phyloP scores from a whole-genome alignment of 2,329 filamentous ascomycete genomes.

The Talaromyces sp. region DNA sequence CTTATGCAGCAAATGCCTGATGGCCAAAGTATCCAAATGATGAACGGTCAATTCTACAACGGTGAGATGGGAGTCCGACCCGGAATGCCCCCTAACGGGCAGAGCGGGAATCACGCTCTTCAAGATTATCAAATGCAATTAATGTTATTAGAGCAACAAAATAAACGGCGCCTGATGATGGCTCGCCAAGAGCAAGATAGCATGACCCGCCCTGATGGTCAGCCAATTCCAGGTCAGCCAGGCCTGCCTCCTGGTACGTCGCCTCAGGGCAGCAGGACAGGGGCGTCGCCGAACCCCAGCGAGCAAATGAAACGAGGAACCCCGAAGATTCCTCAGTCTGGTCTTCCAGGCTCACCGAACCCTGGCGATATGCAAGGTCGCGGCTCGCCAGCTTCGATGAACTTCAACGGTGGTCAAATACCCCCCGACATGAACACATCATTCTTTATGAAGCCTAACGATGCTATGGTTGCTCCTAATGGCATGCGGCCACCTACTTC shows the following conservation, averaged over 20 bases:
- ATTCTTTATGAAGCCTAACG: conserved; percentile 43
- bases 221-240: conserved; percentile 43
- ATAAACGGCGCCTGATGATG: conserved; percentile 64
- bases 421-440: conserved; percentile 41
- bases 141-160: conserved; percentile 65
- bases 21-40: conserved; percentile 41
- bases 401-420: conserved; percentile 52
- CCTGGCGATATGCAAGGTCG: conserved; percentile 57
- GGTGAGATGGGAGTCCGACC: conserved; percentile 50
- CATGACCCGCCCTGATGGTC: conserved; percentile 50
- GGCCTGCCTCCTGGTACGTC: conserved; percentile 53
- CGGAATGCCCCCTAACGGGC: conserved; percentile 36
- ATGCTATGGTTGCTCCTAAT: conserved; percentile 35
- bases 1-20: conserved; percentile 75
- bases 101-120: conserved; percentile 56
- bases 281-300: conserved; percentile 57
- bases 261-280: conserved; percentile 52
- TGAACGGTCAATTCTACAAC: conserved; percentile 55
- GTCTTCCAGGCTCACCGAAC: conserved; percentile 54
- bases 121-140: conserved; percentile 69
- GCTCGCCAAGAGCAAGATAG: conserved; percentile 63
- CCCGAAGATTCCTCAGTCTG: conserved; percentile 55
- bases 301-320: conserved; percentile 61
- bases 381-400: conserved; percentile 57
- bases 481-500: conserved; percentile 56